A percentile compares a stretch with the other conserved stretches of the same genome.
Evolutionary conservation across 108 stramenopile genomes (phyloP).

Genomic region (Cyclotella sp.): DNA sequence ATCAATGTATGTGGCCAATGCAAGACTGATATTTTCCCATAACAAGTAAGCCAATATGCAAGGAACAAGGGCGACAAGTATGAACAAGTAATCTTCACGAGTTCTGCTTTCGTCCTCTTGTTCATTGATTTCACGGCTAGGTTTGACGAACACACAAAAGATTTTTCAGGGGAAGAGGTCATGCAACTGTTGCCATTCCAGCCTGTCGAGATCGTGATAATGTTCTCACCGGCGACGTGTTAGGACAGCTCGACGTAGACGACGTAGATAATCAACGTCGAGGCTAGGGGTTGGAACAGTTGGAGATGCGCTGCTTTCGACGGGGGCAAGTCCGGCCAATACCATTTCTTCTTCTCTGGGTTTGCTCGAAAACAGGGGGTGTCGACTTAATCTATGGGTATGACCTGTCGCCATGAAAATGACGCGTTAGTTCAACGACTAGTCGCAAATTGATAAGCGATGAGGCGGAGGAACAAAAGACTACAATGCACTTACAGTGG

Average conservation of each 20-base stretch:
- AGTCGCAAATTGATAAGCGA: not conserved
- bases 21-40: conserved; percentile 30
- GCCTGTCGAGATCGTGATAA: not conserved
- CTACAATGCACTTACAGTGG: not conserved
- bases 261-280: conserved; percentile 1
- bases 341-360: not conserved
- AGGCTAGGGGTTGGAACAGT: not conserved
- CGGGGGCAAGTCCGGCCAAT: not conserved
- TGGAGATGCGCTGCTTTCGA: not conserved
- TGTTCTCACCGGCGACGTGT: not conserved
- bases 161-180: too few species aligned
- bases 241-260: conserved; percentile 6
- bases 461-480: not conserved
- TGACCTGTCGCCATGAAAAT: not conserved
- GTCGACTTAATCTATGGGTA: not conserved
- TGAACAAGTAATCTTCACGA: conserved; percentile 25
- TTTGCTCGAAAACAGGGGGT: not conserved
- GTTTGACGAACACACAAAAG: not conserved
- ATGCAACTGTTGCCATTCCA: not conserved
- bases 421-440: not conserved
- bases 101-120: conserved; percentile 24
- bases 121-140: not conserved
- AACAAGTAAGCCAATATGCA: conserved; percentile 26
- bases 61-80: conserved; percentile 25
- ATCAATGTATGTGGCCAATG: conserved; percentile 22